Evolutionary conservation across 2,329 filamentous ascomycete genomes (phyloP).

Genomic region (Pseudonectria foliicola): DNA sequence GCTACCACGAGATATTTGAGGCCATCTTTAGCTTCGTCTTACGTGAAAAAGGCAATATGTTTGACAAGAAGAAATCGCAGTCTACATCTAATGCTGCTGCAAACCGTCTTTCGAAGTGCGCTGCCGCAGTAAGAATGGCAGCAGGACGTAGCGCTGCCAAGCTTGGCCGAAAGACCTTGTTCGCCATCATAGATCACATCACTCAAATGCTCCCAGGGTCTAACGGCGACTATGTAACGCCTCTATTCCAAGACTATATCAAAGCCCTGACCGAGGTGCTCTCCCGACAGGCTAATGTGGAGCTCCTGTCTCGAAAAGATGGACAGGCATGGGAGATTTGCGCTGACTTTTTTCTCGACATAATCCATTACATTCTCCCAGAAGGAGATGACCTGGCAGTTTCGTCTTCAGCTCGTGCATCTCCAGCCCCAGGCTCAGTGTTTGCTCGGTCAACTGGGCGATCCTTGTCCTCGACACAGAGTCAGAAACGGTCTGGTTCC

Average conservation of each 20-base stretch:
- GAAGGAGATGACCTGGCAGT: constrained; percentile 33
- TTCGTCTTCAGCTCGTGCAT: constrained; percentile 32
- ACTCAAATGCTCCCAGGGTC: constrained; percentile 60
- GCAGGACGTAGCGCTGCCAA: constrained; percentile 62
- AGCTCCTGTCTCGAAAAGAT: constrained; percentile 57
- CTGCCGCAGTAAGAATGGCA: constrained; percentile 63
- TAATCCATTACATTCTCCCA: constrained; percentile 44
- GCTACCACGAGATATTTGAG: constrained; percentile 77
- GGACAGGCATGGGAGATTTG: constrained; percentile 60
- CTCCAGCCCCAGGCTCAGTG: constrained; percentile 35
- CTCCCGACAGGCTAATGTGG: constrained; percentile 67
- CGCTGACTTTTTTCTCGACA: constrained; percentile 62
- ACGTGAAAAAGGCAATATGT: constrained; percentile 59
- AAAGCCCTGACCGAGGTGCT: constrained; percentile 68
- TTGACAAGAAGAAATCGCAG: constrained; percentile 44
- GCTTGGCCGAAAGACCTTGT: constrained; percentile 70
- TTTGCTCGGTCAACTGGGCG: constrained; percentile 21
- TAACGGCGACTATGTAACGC: constrained; percentile 57
- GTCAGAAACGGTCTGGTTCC: constrained; percentile 20
- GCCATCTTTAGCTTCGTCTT: constrained; percentile 64
- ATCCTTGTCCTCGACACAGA: constrained; percentile 24
- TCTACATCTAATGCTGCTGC: constrained; percentile 40
- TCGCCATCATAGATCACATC: constrained; percentile 74
- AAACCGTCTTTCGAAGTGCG: constrained; percentile 59
- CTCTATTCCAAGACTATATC: constrained; percentile 69